Conservation (phyloP, 2,329 filamentous ascomycete species). For the Byssothecium circinans region DNA sequence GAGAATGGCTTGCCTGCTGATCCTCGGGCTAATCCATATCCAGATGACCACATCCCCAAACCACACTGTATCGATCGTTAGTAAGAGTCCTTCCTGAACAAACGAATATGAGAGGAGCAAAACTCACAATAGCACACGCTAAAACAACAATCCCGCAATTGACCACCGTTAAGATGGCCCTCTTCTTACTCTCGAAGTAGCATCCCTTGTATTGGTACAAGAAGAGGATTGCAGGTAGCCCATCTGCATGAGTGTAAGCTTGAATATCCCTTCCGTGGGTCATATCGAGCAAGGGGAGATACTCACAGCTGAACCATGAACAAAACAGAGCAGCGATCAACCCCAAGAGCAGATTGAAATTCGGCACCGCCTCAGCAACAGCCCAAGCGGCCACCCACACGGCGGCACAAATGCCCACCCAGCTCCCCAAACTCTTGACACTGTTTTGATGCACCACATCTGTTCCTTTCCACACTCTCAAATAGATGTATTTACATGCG, state of each 20-base stretch:
- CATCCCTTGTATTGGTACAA: slow-evolving; percentile 51
- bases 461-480: slow-evolving; percentile 63
- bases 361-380: slow-evolving; percentile 69
- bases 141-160: slow-evolving; percentile 48
- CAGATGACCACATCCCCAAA: slow-evolving; percentile 35
- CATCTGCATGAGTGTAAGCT: slow-evolving; percentile 24
- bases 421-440: slow-evolving; percentile 47
- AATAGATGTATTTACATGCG: slow-evolving; percentile 66
- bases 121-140: slow-evolving; percentile 34
- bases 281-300: slow-evolving; percentile 17
- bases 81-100: not conserved
- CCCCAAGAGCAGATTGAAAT: slow-evolving; percentile 68
- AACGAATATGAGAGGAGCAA: not conserved
- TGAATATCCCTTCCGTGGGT: not conserved
- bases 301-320: slow-evolving; percentile 65
- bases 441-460: slow-evolving; percentile 40
- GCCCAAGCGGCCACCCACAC: slow-evolving; percentile 67
- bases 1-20: slow-evolving; percentile 32
- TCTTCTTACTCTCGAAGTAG: slow-evolving; percentile 44
- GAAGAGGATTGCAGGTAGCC: slow-evolving; percentile 51
- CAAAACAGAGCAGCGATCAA: slow-evolving; percentile 64
- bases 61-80: slow-evolving; percentile 21
- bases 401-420: slow-evolving; percentile 58
- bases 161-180: slow-evolving; percentile 49
- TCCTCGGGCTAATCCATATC: slow-evolving; percentile 22